These are phyloP conservation scores for Oryza nivara DNA, from an alignment of 176 grass and related monocot species.

Conservation along the genomic window DNA sequence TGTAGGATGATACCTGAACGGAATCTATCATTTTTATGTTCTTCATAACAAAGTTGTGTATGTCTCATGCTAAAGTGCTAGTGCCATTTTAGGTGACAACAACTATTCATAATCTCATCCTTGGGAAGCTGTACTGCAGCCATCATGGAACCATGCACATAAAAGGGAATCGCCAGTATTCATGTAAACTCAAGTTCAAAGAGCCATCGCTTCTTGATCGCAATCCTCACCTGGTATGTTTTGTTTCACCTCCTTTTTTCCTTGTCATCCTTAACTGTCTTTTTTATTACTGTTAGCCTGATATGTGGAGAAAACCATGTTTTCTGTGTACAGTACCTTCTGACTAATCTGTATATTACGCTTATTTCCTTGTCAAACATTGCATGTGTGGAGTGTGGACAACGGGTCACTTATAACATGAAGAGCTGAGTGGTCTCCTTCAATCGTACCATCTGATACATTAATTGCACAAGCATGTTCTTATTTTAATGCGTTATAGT, in stretches of 20 bases:
- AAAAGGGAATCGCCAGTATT: conserved; percentile 75
- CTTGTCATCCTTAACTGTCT: conserved; percentile 9
- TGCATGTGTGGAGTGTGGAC: not conserved
- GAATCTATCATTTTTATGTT: not conserved
- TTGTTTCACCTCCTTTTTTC: conserved; percentile 5
- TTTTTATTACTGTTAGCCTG: not conserved
- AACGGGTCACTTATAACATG: conserved; percentile 4
- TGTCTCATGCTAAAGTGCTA: conserved; percentile 20
- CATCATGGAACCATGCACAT: conserved; percentile 94
- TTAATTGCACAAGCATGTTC: not conserved
- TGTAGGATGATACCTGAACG: conserved; percentile 24
- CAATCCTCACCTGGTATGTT: conserved; percentile 84
- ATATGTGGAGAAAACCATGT: not conserved
- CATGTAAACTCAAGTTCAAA: conserved; percentile 95
- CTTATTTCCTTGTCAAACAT: conserved; percentile 6
- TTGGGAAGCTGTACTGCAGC: conserved; percentile 92
- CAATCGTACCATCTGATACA: conserved; percentile 1
- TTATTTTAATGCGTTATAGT: conserved; percentile 4
- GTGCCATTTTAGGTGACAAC: conserved; percentile 82
- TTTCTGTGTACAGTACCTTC: conserved; percentile 8
- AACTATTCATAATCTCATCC: conserved; percentile 90
- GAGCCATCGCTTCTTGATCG: conserved; percentile 91
- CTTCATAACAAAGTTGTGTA: conserved; percentile 36
- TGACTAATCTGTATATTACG: conserved; percentile 5
- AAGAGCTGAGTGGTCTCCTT: conserved; percentile 8